Conservation (phyloP, 1,284 basidiomycete species). For the Pseudozyma sp. region DNA sequence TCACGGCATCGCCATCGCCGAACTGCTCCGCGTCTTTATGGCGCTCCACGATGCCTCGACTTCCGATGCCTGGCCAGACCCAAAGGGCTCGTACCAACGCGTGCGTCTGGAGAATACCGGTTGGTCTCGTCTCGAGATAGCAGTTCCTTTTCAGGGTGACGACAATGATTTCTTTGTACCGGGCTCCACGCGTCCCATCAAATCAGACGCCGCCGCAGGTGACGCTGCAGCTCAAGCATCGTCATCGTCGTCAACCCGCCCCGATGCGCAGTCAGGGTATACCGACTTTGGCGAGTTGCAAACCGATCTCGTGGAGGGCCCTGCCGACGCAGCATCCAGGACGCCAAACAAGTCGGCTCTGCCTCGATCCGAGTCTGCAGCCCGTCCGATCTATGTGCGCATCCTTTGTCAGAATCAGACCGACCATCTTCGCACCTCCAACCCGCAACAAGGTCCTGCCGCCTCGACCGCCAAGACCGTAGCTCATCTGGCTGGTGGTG, state of each 20-base stretch:
- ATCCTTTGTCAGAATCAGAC: conserved; percentile 59
- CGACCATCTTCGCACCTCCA: conserved; percentile 52
- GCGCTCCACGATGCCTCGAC: conserved; percentile 46
- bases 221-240: not conserved
- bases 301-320: conserved; percentile 25
- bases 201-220: not conserved
- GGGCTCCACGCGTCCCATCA: not conserved
- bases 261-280: conserved; percentile 11
- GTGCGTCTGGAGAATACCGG: conserved; percentile 72
- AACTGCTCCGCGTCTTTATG: conserved; percentile 68
- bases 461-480: conserved; percentile 28
- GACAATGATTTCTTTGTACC: not conserved
- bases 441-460: conserved; percentile 13
- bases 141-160: conserved; percentile 36
- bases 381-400: conserved; percentile 43
- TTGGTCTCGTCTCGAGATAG: conserved; percentile 71
- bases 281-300: conserved; percentile 40
- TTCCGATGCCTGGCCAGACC: conserved; percentile 60
- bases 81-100: conserved; percentile 68
- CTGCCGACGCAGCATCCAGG: conserved; percentile 9
- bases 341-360: not conserved
- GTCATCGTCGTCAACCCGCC: not conserved
- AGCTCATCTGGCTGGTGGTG: conserved; percentile 39
- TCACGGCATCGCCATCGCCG: conserved; percentile 81
- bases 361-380: conserved; percentile 6